A percentile compares a stretch with the other conserved stretches of the same genome.
Conservation (phyloP, 2,329 filamentous ascomycete species). For the Trichoderma harzianum region DNA sequence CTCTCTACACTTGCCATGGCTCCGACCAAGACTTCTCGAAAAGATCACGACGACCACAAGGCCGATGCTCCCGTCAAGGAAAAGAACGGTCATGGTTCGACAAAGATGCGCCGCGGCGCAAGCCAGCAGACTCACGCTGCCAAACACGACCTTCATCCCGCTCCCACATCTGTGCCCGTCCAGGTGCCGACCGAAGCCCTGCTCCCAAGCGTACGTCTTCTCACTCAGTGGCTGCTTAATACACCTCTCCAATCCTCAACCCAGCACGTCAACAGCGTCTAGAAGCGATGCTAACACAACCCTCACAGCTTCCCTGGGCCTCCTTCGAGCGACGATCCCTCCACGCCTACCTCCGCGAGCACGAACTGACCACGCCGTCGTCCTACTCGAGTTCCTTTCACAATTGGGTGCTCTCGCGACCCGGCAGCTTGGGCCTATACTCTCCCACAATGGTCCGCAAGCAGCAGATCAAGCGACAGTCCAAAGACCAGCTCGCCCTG, state of each 20-base stretch:
- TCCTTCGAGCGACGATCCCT: slow-evolving; percentile 65
- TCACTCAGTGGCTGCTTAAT: not conserved
- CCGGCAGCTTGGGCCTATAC: slow-evolving; percentile 63
- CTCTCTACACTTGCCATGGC: slow-evolving; percentile 35
- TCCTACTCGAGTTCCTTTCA: slow-evolving; percentile 65
- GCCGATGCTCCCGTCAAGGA: slow-evolving; percentile 43
- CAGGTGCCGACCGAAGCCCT: slow-evolving; percentile 29
- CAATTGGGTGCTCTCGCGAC: slow-evolving; percentile 58
- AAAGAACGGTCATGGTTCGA: slow-evolving; percentile 44
- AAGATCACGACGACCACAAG: slow-evolving; percentile 48
- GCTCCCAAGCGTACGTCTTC: slow-evolving; percentile 34
- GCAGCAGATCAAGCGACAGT: slow-evolving; percentile 62
- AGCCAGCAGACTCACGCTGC: slow-evolving; percentile 50
- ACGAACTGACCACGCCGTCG: slow-evolving; percentile 67
- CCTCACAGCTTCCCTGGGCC: slow-evolving; percentile 59
- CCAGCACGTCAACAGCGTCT: not conserved
- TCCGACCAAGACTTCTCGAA: slow-evolving; percentile 45
- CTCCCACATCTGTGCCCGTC: slow-evolving; percentile 33
- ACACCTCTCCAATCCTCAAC: not conserved
- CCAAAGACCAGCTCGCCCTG: slow-evolving; percentile 68
- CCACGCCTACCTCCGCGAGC: slow-evolving; percentile 71
- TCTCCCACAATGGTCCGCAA: slow-evolving; percentile 73
- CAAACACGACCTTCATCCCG: slow-evolving; percentile 42
- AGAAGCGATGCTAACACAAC: slow-evolving; percentile 17
- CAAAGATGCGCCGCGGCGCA: slow-evolving; percentile 55